Percentiles rank a stretch among this genome's conserved stretches.
These are phyloP conservation scores for Phyllosticta citribraziliensis DNA, from an alignment of 2,329 filamentous ascomycete species.

Conservation along the genomic window DNA sequence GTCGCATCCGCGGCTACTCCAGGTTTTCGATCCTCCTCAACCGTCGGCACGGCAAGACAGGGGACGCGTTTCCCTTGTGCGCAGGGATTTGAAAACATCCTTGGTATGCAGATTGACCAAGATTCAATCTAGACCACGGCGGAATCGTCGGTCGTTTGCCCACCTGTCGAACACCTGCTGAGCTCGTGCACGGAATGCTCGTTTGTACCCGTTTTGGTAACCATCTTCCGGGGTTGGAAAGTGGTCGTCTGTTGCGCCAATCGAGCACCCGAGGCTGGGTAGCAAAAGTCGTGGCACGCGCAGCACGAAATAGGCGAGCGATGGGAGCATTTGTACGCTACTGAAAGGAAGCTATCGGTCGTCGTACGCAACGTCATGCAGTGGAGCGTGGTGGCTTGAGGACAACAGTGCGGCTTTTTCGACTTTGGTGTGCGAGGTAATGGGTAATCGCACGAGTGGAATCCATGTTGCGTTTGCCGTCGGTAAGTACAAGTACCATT, in stretches of 20 bases:
- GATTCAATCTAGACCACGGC: not conserved
- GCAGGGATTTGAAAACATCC: not conserved
- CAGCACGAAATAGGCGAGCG: no score
- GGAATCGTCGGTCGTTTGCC: not conserved
- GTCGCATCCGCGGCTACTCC: not conserved
- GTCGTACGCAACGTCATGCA: not conserved
- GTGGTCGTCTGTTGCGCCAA: no score
- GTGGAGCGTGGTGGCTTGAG: not conserved
- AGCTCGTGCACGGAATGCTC: no score
- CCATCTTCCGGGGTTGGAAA: no score
- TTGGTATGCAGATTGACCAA: not conserved
- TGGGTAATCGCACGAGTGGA: not conserved
- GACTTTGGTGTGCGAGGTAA: not conserved
- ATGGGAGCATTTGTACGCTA: not conserved
- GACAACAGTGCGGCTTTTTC: not conserved
- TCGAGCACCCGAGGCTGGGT: no score
- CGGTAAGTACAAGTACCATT: not conserved
- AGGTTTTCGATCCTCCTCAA: not conserved
- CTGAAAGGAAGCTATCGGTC: not conserved
- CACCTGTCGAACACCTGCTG: no score
- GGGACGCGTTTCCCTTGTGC: not conserved
- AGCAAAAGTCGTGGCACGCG: no score
- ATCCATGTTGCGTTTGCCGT: not conserved
- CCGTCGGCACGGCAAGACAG: not conserved
- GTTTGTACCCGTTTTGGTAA: no score